Conservation (phyloP, 75 land plant genomes). For the Gnetum montanum region DNA sequence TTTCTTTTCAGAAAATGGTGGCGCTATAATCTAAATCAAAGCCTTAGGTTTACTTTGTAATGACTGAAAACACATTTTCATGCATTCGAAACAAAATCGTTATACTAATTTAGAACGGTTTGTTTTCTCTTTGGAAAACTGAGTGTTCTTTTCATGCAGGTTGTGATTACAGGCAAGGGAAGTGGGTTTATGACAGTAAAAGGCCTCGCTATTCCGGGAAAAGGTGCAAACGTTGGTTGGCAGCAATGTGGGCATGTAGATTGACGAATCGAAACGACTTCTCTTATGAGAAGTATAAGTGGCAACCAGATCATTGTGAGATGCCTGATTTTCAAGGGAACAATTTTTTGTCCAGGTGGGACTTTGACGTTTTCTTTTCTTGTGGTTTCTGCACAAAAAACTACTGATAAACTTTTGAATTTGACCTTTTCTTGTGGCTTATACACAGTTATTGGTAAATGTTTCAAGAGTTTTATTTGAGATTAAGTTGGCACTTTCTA, state of each 20-base stretch:
- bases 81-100: too few species aligned
- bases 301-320: slow-evolving; percentile 75
- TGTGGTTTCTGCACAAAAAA: background rate
- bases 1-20: too few species aligned
- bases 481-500: background rate
- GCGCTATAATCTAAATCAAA: background rate
- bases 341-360: slow-evolving; percentile 52
- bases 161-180: slow-evolving; percentile 70
- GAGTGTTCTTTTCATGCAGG: slow-evolving; percentile 20
- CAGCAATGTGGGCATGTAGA: slow-evolving; percentile 84
- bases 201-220: slow-evolving; percentile 68
- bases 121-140: too few species aligned
- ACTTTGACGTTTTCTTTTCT: background rate
- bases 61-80: too few species aligned
- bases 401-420: too few species aligned
- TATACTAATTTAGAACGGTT: too few species aligned
- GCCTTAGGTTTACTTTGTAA: background rate
- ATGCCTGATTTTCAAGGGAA: slow-evolving; percentile 57
- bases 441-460: too few species aligned
- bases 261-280: slow-evolving; percentile 61
- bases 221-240: slow-evolving; percentile 67
- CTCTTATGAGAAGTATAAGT: slow-evolving; percentile 53
- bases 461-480: too few species aligned
- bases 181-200: slow-evolving; percentile 58
- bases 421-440: too few species aligned